phyloP scores from a whole-genome alignment of 306 rosid genomes.

The Pterocarpus macrocarpus region DNA sequence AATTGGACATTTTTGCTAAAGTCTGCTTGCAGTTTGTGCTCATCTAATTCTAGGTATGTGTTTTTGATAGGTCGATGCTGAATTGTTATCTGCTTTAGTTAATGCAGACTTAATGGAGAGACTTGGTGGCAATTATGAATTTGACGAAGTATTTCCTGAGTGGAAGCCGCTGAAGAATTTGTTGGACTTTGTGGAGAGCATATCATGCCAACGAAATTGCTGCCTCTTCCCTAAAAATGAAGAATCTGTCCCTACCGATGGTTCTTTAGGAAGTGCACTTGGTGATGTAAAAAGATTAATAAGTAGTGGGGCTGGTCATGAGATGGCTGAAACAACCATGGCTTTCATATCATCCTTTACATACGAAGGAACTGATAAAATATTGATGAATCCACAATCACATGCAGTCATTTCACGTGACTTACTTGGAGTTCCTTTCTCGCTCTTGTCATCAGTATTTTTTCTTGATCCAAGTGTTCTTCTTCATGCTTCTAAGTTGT shows the following conservation, averaged over 20 bases:
- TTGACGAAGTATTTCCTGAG: conserved; percentile 58
- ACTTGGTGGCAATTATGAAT: conserved; percentile 59
- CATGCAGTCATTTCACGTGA: conserved; percentile 52
- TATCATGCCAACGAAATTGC: conserved; percentile 48
- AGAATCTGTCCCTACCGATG: conserved; percentile 43
- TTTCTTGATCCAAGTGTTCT: conserved; percentile 69
- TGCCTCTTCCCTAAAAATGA: conserved; percentile 45
- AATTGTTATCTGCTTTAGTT: conserved; percentile 71
- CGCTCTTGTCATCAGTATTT: conserved; percentile 56
- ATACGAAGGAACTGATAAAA: conserved; percentile 52
- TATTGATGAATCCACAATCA: conserved; percentile 52
- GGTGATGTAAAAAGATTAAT: conserved; percentile 53
- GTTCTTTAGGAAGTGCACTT: conserved; percentile 62
- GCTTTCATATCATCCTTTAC: conserved; percentile 66
- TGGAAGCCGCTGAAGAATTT: conserved; percentile 82
- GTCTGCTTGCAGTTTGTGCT: conserved; percentile 40
- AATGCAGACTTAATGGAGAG: conserved; percentile 67
- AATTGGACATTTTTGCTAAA: conserved; percentile 36
- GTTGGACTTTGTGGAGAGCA: conserved; percentile 59
- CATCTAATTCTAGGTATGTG: conserved; percentile 56
- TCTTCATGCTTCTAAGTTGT: conserved; percentile 62
- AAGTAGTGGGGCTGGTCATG: conserved; percentile 48
- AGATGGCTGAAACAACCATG: conserved; percentile 51
- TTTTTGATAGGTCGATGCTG: conserved; percentile 76
- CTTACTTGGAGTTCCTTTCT: conserved; percentile 60